These are phyloP conservation scores for Fragilaria crotonensis DNA, from an alignment of 108 stramenopile species.

Conservation along the genomic window DNA sequence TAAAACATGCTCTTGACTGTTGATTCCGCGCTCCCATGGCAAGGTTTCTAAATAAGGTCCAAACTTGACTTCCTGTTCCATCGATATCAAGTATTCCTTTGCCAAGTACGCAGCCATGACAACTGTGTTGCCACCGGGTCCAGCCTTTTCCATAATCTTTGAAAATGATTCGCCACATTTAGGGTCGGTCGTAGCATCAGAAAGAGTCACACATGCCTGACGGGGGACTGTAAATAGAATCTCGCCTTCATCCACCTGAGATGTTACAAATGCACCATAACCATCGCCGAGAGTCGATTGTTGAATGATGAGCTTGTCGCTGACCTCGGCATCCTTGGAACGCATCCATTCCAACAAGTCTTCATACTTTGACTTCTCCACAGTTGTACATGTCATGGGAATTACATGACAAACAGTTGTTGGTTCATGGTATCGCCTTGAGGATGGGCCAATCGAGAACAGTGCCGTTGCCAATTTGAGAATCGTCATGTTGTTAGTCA, in stretches of 20 bases:
- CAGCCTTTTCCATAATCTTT: constrained; percentile 36
- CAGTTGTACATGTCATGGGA: neutral
- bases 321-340: constrained; percentile 9
- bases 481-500: too few relatives aligned
- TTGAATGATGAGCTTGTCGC: constrained; percentile 14
- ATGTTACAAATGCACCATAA: constrained; percentile 48
- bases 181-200: constrained; percentile 33
- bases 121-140: constrained; percentile 49
- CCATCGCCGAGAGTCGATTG: constrained; percentile 38
- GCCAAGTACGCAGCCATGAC: constrained; percentile 64
- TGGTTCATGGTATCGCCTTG: neutral
- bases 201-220: constrained; percentile 45
- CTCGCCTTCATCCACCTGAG: constrained; percentile 30
- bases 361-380: neutral
- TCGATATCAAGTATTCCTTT: constrained; percentile 40
- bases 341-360: constrained; percentile 16
- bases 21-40: constrained; percentile 60
- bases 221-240: constrained; percentile 56
- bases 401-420: neutral
- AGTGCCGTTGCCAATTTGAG: neutral
- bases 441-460: neutral
- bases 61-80: constrained; percentile 35
- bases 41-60: constrained; percentile 54
- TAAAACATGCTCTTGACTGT: constrained; percentile 68
- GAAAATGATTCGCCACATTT: constrained; percentile 42